Percentiles rank a stretch among this genome's conserved stretches.
These are phyloP conservation scores for Plasmodium gallinaceum DNA, from an alignment of 169 alveolate genomes.

Conservation along the genomic window DNA sequence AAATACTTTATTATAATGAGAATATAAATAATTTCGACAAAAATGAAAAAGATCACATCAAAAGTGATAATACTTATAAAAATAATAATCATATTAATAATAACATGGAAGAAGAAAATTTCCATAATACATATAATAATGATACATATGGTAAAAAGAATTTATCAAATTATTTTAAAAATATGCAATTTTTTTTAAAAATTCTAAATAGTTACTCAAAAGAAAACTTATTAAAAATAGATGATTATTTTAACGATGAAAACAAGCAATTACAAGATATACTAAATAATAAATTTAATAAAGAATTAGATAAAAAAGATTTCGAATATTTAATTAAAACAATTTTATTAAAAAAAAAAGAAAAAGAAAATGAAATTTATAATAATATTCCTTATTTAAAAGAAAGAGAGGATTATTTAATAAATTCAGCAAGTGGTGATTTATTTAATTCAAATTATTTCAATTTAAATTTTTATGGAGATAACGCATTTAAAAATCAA, in stretches of 20 bases:
- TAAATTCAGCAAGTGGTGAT: constrained; percentile 15
- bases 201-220: constrained; percentile 53
- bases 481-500: neutral
- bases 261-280: constrained; percentile 49
- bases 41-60: constrained; percentile 14
- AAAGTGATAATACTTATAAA: neutral
- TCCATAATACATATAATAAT: neutral
- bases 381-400: constrained; percentile 14
- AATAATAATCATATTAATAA: constrained; percentile 15
- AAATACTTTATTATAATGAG: neutral
- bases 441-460: neutral
- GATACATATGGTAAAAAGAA: neutral
- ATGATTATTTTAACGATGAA: constrained; percentile 46
- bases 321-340: constrained; percentile 25
- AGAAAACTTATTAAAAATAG: constrained; percentile 29
- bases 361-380: constrained; percentile 9
- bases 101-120: constrained; percentile 1
- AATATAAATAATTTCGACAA: constrained; percentile 31
- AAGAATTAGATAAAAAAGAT: constrained; percentile 34
- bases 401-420: constrained; percentile 6
- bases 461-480: constrained; percentile 16
- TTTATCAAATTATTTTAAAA: constrained; percentile 29
- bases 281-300: constrained; percentile 17
- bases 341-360: constrained; percentile 19
- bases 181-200: constrained; percentile 43